phyloP scores from a whole-genome alignment of 1,284 basidiomycete genomes.

The Thecaphora frezii region DNA sequence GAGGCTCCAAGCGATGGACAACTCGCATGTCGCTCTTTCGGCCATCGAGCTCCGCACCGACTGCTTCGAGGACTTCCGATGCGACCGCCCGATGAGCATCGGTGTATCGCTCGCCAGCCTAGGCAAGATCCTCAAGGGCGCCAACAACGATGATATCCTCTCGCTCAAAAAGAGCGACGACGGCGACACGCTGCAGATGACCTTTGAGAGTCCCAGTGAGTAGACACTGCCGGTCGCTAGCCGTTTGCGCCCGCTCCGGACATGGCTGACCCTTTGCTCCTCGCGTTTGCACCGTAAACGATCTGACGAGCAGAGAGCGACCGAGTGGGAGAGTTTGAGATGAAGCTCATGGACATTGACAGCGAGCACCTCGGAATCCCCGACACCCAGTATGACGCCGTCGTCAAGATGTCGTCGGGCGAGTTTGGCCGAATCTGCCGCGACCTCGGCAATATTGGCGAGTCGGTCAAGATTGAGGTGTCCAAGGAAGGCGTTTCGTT shows the following conservation, averaged over 20 bases:
- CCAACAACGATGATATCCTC: conserved; percentile 92
- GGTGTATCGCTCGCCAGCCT: conserved; percentile 71
- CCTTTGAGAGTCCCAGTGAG: conserved; percentile 87
- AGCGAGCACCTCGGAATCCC: conserved; percentile 89
- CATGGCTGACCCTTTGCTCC: too few species aligned
- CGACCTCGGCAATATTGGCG: conserved; percentile 88
- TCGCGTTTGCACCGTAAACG: neutral
- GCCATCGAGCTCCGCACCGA: conserved; percentile 68
- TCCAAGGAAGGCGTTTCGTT: conserved; percentile 97
- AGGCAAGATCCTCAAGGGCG: conserved; percentile 94
- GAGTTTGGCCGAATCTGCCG: conserved; percentile 93
- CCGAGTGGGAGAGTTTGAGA: conserved; percentile 94
- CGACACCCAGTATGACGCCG: conserved; percentile 96
- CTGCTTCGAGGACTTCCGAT: conserved; percentile 69
- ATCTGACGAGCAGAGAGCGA: conserved; percentile 70
- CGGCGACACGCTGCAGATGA: conserved; percentile 82
- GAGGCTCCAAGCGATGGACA: conserved; percentile 90
- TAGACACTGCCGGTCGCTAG: too few species aligned
- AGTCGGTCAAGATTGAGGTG: conserved; percentile 92
- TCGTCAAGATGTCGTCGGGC: conserved; percentile 79
- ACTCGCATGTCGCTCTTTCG: conserved; percentile 97
- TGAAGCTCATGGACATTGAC: conserved; percentile 99
- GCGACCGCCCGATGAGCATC: conserved; percentile 87
- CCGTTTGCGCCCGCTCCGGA: too few species aligned
- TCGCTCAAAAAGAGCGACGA: conserved; percentile 90